Evolutionary conservation across 139 green algal genomes (phyloP).

Genomic region (Coccomyxa sp.): DNA sequence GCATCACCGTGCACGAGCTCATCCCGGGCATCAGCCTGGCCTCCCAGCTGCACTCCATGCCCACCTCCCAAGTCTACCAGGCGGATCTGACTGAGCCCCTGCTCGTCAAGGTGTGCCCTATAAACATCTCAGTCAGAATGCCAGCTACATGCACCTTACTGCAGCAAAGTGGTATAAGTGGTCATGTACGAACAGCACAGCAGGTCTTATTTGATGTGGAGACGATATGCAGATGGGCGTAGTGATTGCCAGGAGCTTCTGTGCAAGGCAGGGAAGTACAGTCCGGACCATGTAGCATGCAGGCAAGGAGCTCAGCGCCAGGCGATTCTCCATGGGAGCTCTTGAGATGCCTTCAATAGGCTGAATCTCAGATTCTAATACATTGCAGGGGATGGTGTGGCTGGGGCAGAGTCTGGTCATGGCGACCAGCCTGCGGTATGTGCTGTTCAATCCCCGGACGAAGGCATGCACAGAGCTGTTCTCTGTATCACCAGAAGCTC

Average conservation of each 20-base stretch:
- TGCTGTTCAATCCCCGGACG: constrained; percentile 24
- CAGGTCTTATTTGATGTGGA: no score
- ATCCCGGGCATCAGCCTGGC: neutral
- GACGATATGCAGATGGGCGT: no score
- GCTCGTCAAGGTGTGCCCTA: constrained; percentile 15
- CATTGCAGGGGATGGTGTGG: constrained; percentile 34
- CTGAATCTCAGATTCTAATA: neutral
- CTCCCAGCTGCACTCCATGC: constrained; percentile 8
- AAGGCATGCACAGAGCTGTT: constrained; percentile 22
- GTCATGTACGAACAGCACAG: no score
- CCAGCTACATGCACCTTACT: neutral
- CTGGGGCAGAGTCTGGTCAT: constrained; percentile 28
- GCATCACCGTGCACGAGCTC: constrained; percentile 31
- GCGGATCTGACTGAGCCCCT: constrained; percentile 24
- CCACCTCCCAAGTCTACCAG: constrained; percentile 9
- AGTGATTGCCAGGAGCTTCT: no score
- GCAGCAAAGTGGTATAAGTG: no score
- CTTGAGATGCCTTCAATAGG: neutral
- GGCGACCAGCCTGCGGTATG: constrained; percentile 27
- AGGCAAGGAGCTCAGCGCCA: no score
- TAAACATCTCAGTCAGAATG: neutral
- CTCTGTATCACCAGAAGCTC: constrained; percentile 25
- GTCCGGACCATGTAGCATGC: no score
- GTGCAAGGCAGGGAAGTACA: no score
- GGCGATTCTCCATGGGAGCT: no score